Percentiles rank a stretch among this genome's conserved stretches.
These are phyloP conservation scores for Claviceps pazoutovae DNA, from an alignment of 2,329 filamentous ascomycete species.

Conservation along the genomic window DNA sequence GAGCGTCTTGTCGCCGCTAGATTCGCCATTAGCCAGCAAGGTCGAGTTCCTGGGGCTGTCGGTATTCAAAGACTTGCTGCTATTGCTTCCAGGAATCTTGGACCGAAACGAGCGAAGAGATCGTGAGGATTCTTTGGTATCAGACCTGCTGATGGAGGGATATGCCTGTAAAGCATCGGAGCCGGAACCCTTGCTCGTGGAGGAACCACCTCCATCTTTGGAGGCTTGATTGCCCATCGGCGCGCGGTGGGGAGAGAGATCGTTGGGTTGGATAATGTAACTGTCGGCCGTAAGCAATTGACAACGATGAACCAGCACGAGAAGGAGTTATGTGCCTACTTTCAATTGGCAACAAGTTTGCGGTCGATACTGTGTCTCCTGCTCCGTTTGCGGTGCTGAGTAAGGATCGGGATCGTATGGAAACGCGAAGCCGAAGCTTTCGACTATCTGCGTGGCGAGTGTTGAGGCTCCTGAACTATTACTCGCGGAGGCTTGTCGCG, in stretches of 20 bases:
- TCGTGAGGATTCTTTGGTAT: conserved; percentile 82
- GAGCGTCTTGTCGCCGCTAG: conserved; percentile 41
- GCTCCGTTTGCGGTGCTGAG: conserved; percentile 5
- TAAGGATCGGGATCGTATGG: conserved; percentile 14
- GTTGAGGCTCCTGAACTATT: not conserved
- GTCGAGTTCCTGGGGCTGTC: conserved; percentile 74
- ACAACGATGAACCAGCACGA: conserved; percentile 4
- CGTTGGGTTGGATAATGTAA: not conserved
- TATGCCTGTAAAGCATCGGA: conserved; percentile 57
- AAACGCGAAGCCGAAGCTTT: conserved; percentile 10
- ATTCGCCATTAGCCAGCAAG: conserved; percentile 48
- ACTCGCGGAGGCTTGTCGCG: not conserved
- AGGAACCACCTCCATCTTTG: conserved; percentile 36
- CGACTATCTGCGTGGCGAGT: not conserved
- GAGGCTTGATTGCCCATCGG: conserved; percentile 67
- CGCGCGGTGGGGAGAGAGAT: conserved; percentile 8
- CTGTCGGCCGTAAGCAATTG: conserved; percentile 1
- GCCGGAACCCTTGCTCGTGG: conserved; percentile 34
- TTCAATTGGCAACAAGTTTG: not conserved
- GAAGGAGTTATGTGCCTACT: conserved; percentile 1
- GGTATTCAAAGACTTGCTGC: conserved; percentile 30
- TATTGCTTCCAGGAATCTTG: conserved; percentile 67
- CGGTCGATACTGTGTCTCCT: not conserved
- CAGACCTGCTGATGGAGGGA: conserved; percentile 81
- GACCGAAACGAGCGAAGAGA: conserved; percentile 76